Evolutionary conservation across 2,329 filamentous ascomycete species (phyloP).

Genomic region (Cordyceps sp.): DNA sequence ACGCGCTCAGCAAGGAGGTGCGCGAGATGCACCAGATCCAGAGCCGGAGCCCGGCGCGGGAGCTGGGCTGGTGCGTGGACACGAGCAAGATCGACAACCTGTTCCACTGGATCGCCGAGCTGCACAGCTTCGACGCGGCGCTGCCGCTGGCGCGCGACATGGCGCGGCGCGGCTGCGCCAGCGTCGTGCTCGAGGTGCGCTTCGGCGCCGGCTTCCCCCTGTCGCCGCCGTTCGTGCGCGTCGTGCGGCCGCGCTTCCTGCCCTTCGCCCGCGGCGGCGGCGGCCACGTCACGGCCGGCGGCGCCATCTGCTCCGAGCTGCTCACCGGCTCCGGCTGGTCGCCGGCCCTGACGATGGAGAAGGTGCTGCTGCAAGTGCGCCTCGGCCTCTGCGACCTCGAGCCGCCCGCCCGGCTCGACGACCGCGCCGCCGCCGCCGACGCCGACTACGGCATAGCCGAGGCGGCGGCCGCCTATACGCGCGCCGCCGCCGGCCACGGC

Average conservation of each 20-base stretch:
- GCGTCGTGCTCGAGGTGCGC: conserved; percentile 66
- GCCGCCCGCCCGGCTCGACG: conserved; percentile 55
- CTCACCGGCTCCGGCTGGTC: conserved; percentile 75
- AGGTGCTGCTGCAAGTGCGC: conserved; percentile 64
- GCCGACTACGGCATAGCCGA: conserved; percentile 50
- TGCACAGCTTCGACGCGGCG: conserved; percentile 60
- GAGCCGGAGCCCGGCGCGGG: conserved; percentile 40
- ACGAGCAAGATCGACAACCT: conserved; percentile 49
- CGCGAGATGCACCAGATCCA: conserved; percentile 48
- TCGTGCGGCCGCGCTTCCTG: conserved; percentile 66
- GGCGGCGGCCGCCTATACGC: conserved; percentile 55
- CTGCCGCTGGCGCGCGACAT: conserved; percentile 64
- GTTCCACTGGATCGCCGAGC: conserved; percentile 83
- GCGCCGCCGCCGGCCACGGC: conserved; percentile 49
- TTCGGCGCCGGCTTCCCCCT: conserved; percentile 65
- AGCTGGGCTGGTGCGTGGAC: conserved; percentile 72
- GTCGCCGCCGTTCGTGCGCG: conserved; percentile 68
- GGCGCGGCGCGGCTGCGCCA: conserved; percentile 40
- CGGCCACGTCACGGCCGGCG: conserved; percentile 71
- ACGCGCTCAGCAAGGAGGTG: conserved; percentile 31
- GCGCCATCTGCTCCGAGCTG: conserved; percentile 71
- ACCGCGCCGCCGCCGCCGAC: background rate
- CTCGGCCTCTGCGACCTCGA: conserved; percentile 56
- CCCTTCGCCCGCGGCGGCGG: conserved; percentile 58
- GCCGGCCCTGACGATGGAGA: conserved; percentile 56